Percentiles rank a stretch among this genome's conserved stretches.
Conservation (phyloP, 768 basidiomycete species). For the Suillus ampliporus region DNA sequence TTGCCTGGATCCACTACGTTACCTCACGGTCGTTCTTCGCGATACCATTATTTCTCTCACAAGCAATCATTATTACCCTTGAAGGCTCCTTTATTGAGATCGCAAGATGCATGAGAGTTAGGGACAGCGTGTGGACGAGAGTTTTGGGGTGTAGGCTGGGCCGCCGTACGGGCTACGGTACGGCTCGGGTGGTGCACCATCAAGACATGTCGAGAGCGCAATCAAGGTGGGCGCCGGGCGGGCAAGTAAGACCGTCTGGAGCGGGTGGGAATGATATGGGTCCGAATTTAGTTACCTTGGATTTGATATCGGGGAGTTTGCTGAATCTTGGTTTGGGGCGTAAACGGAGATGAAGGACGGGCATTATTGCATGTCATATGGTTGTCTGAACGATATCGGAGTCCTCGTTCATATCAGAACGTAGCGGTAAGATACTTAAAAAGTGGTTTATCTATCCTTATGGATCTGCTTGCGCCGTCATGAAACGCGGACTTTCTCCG, state of each 20-base stretch:
- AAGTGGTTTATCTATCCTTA: background rate
- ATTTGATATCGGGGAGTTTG: background rate
- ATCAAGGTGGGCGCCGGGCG: too few species aligned
- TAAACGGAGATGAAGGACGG: background rate
- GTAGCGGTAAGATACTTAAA: background rate
- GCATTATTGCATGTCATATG: background rate
- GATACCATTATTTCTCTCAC: constrained; percentile 33
- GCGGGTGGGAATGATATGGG: background rate
- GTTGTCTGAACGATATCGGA: background rate
- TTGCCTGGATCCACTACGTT: constrained; percentile 7
- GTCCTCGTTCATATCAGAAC: background rate
- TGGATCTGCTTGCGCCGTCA: background rate
- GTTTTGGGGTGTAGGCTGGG: too few species aligned
- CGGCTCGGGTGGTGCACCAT: too few species aligned
- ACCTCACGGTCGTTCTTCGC: constrained; percentile 15
- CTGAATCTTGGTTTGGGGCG: background rate
- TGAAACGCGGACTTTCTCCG: background rate
- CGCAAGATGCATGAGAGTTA: too few species aligned
- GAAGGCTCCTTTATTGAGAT: constrained; percentile 28
- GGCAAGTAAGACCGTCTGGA: background rate
- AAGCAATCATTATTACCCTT: constrained; percentile 40
- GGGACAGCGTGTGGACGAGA: background rate
- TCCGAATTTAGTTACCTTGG: background rate
- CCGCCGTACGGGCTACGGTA: too few species aligned
- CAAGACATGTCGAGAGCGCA: too few species aligned